A percentile compares a stretch with the other conserved stretches of the same genome.
phyloP scores from a whole-genome alignment of 495 filamentous ascomycete genomes.

The Tetracladium marchalianum region DNA sequence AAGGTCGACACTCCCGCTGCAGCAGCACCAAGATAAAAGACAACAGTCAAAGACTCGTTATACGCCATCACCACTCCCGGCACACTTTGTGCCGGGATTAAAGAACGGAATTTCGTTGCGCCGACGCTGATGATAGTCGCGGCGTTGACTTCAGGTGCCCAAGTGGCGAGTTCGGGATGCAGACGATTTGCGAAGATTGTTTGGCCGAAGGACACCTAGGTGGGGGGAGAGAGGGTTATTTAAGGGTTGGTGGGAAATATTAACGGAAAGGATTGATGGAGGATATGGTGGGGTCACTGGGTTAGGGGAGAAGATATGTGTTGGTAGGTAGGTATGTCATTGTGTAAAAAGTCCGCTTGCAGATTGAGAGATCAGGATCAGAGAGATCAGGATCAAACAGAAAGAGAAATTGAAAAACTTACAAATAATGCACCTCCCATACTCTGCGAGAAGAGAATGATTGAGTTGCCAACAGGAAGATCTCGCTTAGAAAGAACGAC shows the following conservation, averaged over 20 bases:
- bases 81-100: background rate
- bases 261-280: too few relatives aligned
- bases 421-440: conserved; percentile 55
- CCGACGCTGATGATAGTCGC: conserved; percentile 1
- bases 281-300: too few relatives aligned
- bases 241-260: too few relatives aligned
- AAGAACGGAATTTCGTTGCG: conserved; percentile 4
- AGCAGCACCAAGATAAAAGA: background rate
- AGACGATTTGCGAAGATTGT: conserved; percentile 2
- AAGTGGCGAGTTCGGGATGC: background rate
- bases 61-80: conserved; percentile 8
- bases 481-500: conserved; percentile 35
- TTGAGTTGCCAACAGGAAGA: conserved; percentile 45
- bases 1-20: too few relatives aligned
- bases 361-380: too few relatives aligned
- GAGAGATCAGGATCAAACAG: too few relatives aligned
- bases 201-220: conserved; percentile 1
- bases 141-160: conserved; percentile 9
- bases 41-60: conserved; percentile 6
- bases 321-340: too few relatives aligned
- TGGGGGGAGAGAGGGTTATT: too few relatives aligned
- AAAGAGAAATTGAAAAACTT: conserved; percentile 1
- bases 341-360: too few relatives aligned
- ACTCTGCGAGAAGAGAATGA: conserved; percentile 51
- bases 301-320: too few relatives aligned